Evolutionary conservation across 352 stramenopile species (phyloP).

Genomic region (Phytophthora foliorum): DNA sequence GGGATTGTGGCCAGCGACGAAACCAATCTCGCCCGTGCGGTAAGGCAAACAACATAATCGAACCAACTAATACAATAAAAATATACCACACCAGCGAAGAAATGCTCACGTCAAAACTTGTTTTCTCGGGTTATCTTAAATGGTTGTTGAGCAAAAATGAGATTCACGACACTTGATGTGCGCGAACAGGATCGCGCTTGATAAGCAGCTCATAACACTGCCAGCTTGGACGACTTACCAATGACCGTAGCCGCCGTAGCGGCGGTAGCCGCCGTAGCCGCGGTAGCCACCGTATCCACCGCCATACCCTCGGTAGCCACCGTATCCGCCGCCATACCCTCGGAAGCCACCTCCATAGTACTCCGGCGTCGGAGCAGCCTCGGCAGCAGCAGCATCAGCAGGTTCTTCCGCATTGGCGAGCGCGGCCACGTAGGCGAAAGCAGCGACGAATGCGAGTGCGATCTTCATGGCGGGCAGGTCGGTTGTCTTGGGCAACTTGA

Average conservation of each 20-base stretch:
- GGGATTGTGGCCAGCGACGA: too few species aligned
- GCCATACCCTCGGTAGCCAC: background rate
- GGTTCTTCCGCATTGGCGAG: conserved; percentile 16
- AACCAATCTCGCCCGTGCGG: too few species aligned
- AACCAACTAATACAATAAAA: too few species aligned
- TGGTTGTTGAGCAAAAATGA: background rate
- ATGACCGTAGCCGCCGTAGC: background rate
- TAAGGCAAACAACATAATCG: too few species aligned
- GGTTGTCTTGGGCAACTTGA: background rate
- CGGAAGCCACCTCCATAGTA: background rate
- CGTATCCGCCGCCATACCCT: background rate
- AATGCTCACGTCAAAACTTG: too few species aligned
- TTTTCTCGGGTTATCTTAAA: too few species aligned
- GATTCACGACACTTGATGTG: background rate
- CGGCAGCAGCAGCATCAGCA: background rate
- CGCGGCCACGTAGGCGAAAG: conserved; percentile 16
- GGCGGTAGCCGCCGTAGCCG: background rate
- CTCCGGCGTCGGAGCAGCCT: background rate
- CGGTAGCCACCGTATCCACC: background rate
- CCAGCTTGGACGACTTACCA: background rate
- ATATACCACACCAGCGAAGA: too few species aligned
- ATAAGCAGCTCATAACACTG: background rate
- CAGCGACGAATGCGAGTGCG: conserved; percentile 11
- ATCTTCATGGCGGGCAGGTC: conserved; percentile 3
- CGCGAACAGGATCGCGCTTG: background rate